Evolutionary conservation across 2,329 filamentous ascomycete genomes (phyloP), one percentile per base, ranked within the genome.

Genomic region (Daldinia eschscholtzii): DNA sequence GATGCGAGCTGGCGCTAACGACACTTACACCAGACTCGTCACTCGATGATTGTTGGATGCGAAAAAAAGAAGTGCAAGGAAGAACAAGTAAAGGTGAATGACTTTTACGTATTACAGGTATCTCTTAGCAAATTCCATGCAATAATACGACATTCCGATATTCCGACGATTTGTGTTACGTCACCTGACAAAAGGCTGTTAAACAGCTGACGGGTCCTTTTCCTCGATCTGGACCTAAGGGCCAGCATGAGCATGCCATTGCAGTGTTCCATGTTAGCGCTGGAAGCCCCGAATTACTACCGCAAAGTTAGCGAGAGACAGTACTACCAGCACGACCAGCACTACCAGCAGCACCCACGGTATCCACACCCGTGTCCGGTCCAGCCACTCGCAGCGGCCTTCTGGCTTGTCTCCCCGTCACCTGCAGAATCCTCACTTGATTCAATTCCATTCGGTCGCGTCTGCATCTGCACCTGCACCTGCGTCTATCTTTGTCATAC

Each of bases 201-300:
- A 5, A 53, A 46, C 69, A 71, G 63, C 60, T 61, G 60, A 52
- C 63, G 46, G 30, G 20, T 23, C 10, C 28, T 48, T 37, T 42
- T 30, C 50, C 62, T 33, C 66, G 65, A 4, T 50, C 46, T 50
- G 26, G 26, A 28, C 61, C 52, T 63, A 50, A 53, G 15, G 67
- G 50, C 57, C 61, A 72, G 67, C 64, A 69, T 69, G 69, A 69
- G 65, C 44, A 67, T 56, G 52, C 64, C 64, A 65, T 58, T 63
- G 68, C 44, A 59, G 65, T 61, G 57, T 64, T 33, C 60, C 33
- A 52, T 59, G 39, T 70, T 66, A 70, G 64, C 30, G 58, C 59
- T 68, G 46, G 55, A 61, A 58, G 61, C 23, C 63, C 63, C 52
- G 55, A 65, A 57, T 60, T 68, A 56, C 48, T 63, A 28, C 53